Conservation (phyloP, 2,329 filamentous ascomycete genomes). For the Colletotrichum lentis region DNA sequence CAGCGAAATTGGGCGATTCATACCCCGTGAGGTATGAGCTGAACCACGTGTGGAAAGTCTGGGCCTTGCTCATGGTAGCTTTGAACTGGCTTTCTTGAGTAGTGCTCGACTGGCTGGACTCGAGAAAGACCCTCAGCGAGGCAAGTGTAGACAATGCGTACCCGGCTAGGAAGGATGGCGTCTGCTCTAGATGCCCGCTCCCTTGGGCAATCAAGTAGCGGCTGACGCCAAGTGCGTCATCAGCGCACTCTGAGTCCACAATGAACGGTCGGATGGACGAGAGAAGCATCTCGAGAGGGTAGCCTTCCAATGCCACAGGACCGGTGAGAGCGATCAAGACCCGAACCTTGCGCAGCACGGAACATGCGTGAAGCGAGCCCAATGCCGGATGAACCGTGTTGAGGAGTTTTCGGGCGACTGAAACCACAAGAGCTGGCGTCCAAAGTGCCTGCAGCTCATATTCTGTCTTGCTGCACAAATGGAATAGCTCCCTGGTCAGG, state of each 20-base stretch:
- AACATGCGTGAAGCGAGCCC: slow-evolving; percentile 86
- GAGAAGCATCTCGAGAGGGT: slow-evolving; percentile 89
- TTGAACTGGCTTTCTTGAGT: slow-evolving; percentile 86
- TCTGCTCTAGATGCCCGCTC: slow-evolving; percentile 66
- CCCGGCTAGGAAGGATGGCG: slow-evolving; percentile 81
- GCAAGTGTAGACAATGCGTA: slow-evolving; percentile 81
- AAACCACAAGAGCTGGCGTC: slow-evolving; percentile 77
- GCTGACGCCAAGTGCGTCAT: slow-evolving; percentile 86
- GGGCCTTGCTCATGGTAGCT: slow-evolving; percentile 77
- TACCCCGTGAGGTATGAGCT: slow-evolving; percentile 72
- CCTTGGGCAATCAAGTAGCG: slow-evolving; percentile 83
- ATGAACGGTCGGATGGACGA: slow-evolving; percentile 81
- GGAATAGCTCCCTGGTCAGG: slow-evolving; percentile 76
- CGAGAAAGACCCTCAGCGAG: slow-evolving; percentile 78
- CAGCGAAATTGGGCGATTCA: slow-evolving; percentile 60
- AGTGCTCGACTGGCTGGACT: slow-evolving; percentile 77
- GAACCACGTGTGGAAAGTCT: slow-evolving; percentile 82
- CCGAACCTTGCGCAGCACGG: slow-evolving; percentile 84
- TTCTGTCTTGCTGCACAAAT: slow-evolving; percentile 77
- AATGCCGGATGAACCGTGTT: slow-evolving; percentile 83
- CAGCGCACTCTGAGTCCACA: slow-evolving; percentile 84
- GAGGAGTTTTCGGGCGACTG: slow-evolving; percentile 78
- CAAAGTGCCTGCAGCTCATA: slow-evolving; percentile 73
- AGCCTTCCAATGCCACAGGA: slow-evolving; percentile 74
- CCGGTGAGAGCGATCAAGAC: slow-evolving; percentile 83